A percentile compares a stretch with the other conserved stretches of the same genome.
Evolutionary conservation across 495 filamentous ascomycete species (phyloP).

Genomic region (Neurospora tetraspora): DNA sequence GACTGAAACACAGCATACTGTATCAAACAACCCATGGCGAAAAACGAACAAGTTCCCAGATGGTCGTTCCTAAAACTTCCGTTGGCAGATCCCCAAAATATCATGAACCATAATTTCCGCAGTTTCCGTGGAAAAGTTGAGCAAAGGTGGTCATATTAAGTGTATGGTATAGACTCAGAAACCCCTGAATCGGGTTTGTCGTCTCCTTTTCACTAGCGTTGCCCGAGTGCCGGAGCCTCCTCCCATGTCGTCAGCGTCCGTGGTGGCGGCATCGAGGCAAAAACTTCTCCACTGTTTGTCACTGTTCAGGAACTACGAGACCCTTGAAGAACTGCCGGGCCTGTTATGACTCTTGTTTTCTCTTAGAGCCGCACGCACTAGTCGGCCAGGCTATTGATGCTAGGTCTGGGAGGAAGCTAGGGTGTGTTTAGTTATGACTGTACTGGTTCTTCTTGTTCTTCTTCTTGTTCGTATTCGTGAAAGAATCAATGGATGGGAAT

Average conservation of each 20-base stretch:
- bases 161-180: not conserved
- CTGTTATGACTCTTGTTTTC: not conserved
- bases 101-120: not conserved
- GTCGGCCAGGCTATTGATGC: not conserved
- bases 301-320: too few relatives aligned
- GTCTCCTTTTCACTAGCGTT: not conserved
- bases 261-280: not conserved
- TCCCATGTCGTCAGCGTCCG: not conserved
- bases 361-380: not conserved
- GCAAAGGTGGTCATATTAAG: not conserved
- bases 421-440: not conserved
- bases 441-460: not conserved
- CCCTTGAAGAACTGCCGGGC: not conserved
- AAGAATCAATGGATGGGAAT: not conserved
- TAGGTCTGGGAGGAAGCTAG: not conserved
- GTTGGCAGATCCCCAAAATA: not conserved
- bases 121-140: not conserved
- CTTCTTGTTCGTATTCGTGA: not conserved
- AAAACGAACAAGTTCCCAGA: not conserved
- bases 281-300: too few relatives aligned
- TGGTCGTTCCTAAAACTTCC: not conserved
- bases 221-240: not conserved
- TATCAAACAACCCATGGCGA: not conserved
- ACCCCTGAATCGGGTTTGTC: not conserved
- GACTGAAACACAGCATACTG: not conserved